Evolutionary conservation across 192 early-diverging fungal species (phyloP).

Genomic region (Mortierella claussenii): DNA sequence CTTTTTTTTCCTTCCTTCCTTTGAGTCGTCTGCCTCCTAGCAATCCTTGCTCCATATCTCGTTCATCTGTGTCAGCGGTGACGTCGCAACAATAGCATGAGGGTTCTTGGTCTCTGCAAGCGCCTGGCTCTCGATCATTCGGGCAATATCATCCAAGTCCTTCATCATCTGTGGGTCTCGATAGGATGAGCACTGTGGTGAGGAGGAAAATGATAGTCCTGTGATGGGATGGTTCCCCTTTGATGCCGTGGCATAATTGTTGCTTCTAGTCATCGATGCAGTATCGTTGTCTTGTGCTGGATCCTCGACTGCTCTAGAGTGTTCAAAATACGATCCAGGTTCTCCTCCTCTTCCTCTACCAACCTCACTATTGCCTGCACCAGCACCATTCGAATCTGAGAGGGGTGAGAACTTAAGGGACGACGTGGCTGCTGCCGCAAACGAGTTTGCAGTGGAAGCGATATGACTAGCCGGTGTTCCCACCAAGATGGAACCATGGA

Average conservation of each 20-base stretch:
- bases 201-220: neutral
- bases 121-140: slow-evolving; percentile 20
- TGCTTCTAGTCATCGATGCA: neutral
- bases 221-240: neutral
- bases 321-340: neutral
- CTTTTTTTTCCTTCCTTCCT: neutral
- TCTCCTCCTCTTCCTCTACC: neutral
- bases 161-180: slow-evolving; percentile 31
- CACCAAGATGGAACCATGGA: slow-evolving; percentile 21
- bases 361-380: neutral
- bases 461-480: slow-evolving; percentile 6
- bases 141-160: slow-evolving; percentile 32
- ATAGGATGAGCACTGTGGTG: too few species aligned
- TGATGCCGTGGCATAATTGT: too few species aligned
- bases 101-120: slow-evolving; percentile 24
- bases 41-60: too few species aligned
- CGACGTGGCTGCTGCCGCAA: slow-evolving; percentile 1
- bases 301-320: neutral
- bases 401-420: neutral
- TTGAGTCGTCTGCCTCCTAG: too few species aligned
- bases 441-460: neutral
- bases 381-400: neutral
- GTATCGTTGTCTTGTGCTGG: neutral
- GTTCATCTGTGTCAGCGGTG: too few species aligned
- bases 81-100: slow-evolving; percentile 21